Evolutionary conservation across 2,329 filamentous ascomycete genomes (phyloP).

Genomic region (Phialophora expanda): DNA sequence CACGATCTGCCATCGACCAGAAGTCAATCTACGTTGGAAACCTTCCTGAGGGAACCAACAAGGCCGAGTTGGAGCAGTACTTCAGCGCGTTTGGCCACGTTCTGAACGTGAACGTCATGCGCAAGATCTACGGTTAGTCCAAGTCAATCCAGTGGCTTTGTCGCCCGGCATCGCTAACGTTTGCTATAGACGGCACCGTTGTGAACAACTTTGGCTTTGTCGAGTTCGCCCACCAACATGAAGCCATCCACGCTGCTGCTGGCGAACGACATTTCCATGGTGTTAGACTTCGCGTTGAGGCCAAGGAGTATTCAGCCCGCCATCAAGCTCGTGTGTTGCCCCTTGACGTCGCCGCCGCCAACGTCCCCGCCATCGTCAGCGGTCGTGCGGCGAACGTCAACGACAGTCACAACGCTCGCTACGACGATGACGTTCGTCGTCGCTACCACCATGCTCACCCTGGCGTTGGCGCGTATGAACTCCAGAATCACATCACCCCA

Average conservation of each 20-base stretch:
- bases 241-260: slow-evolving; percentile 34
- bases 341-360: slow-evolving; percentile 1
- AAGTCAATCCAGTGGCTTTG: not conserved
- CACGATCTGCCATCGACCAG: slow-evolving; percentile 31
- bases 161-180: slow-evolving; percentile 19
- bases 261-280: slow-evolving; percentile 29
- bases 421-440: not conserved
- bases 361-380: not conserved
- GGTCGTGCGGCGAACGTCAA: not conserved
- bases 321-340: slow-evolving; percentile 6
- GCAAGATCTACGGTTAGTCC: slow-evolving; percentile 37
- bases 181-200: slow-evolving; percentile 19
- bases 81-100: slow-evolving; percentile 36
- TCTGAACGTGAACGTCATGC: slow-evolving; percentile 35
- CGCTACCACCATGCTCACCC: slow-evolving; percentile 1
- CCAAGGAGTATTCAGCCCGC: slow-evolving; percentile 37
- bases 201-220: slow-evolving; percentile 39
- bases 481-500: slow-evolving; percentile 4
- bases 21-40: slow-evolving; percentile 40
- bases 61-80: slow-evolving; percentile 27
- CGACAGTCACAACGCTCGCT: not conserved
- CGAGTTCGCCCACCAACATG: slow-evolving; percentile 30
- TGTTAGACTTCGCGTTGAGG: slow-evolving; percentile 36
- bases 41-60: slow-evolving; percentile 33
- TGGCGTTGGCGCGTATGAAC: not conserved